These are phyloP conservation scores for Metschnikowia noctiluminum DNA, from an alignment of 805 yeast species.

Conservation along the genomic window DNA sequence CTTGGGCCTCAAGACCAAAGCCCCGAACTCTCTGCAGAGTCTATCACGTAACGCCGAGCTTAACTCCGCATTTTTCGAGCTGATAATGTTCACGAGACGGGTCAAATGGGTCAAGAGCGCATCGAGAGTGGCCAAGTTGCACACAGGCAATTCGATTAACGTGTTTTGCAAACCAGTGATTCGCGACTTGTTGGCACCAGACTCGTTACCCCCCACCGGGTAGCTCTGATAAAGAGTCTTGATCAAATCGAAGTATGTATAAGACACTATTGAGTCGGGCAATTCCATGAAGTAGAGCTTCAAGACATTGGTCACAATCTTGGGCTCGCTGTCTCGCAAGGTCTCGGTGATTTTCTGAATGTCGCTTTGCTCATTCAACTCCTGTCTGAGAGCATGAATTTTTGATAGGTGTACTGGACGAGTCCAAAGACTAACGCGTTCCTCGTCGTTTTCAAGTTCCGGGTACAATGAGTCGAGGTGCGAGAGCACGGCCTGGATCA, in stretches of 20 bases:
- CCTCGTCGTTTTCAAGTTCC: constrained; percentile 62
- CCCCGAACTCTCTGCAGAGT: constrained; percentile 67
- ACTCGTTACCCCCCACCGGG: constrained; percentile 25
- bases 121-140: constrained; percentile 75
- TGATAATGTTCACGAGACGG: constrained; percentile 51
- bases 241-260: constrained; percentile 61
- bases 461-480: constrained; percentile 73
- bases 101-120: constrained; percentile 75
- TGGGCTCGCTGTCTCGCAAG: constrained; percentile 44
- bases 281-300: constrained; percentile 74
- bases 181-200: constrained; percentile 32
- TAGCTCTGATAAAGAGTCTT: constrained; percentile 57
- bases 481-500: constrained; percentile 60
- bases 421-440: constrained; percentile 66
- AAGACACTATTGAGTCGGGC: constrained; percentile 72
- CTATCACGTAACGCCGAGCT: constrained; percentile 38
- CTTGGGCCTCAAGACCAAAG: constrained; percentile 55
- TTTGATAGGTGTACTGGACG: constrained; percentile 57
- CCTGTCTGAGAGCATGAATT: constrained; percentile 59
- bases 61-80: constrained; percentile 36
- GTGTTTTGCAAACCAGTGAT: constrained; percentile 64
- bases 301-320: constrained; percentile 62
- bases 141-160: constrained; percentile 61
- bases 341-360: constrained; percentile 30
- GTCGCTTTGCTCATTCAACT: constrained; percentile 41